A percentile compares a stretch with the other conserved stretches of the same genome.
phyloP scores from a whole-genome alignment of 2,329 filamentous ascomycete genomes.

The Chaetomium sp. region DNA sequence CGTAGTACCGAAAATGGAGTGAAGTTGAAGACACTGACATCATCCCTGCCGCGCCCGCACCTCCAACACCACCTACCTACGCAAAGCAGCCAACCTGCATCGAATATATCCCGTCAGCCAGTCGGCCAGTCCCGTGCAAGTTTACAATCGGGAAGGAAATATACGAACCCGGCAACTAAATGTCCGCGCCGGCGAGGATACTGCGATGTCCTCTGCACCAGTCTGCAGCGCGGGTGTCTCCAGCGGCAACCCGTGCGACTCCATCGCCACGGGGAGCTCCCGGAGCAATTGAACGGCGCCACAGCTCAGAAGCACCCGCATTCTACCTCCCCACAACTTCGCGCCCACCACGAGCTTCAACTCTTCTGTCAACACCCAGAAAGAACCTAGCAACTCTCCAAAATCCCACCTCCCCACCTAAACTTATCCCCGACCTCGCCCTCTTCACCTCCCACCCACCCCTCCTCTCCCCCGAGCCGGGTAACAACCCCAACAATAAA shows the following conservation, averaged over 20 bases:
- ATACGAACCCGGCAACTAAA: slow-evolving; percentile 11
- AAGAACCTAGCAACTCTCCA: slow-evolving; percentile 15
- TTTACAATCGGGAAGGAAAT: not conserved
- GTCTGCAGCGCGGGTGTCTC: not conserved
- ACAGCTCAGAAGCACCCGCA: not conserved
- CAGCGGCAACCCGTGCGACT: not conserved
- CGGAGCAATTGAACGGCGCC: slow-evolving; percentile 6
- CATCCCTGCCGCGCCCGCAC: slow-evolving; percentile 23
- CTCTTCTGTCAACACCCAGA: slow-evolving; percentile 23
- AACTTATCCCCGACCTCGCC: slow-evolving; percentile 38
- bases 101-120: not conserved
- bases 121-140: not conserved
- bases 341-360: slow-evolving; percentile 23
- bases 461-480: slow-evolving; percentile 36
- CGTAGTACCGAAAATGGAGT: not conserved
- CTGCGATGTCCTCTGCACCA: slow-evolving; percentile 17
- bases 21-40: slow-evolving; percentile 29
- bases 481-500: slow-evolving; percentile 28
- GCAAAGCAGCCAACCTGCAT: not conserved
- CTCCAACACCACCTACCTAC: slow-evolving; percentile 2
- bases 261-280: slow-evolving; percentile 1
- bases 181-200: slow-evolving; percentile 29
- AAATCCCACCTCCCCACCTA: slow-evolving; percentile 22
- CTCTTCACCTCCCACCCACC: slow-evolving; percentile 47
- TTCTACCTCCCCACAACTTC: slow-evolving; percentile 10